phyloP scores from a whole-genome alignment of 73 alveolate species.

The Durusdinium trenchii region DNA sequence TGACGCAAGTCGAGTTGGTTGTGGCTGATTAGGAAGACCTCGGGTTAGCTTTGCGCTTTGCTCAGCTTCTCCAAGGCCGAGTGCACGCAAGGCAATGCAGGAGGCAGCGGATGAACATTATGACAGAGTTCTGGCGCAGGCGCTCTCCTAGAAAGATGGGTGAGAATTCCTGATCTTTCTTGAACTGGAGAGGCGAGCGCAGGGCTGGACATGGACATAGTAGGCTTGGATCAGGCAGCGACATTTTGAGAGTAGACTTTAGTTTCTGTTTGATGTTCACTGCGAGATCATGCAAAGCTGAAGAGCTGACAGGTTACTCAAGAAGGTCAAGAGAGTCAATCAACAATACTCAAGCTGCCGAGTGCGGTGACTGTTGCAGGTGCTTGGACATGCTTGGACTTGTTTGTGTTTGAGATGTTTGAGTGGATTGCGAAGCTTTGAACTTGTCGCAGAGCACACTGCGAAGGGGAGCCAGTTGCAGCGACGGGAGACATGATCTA shows the following conservation, averaged over 20 bases:
- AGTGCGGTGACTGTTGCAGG: constrained; percentile 94
- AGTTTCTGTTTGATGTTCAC: not conserved
- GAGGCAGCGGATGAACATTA: constrained; percentile 80
- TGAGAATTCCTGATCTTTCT: not conserved
- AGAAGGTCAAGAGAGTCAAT: not conserved
- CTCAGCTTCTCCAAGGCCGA: not conserved
- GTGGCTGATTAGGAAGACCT: not conserved
- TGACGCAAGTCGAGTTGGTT: not conserved
- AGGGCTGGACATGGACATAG: constrained; percentile 39
- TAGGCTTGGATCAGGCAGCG: not conserved
- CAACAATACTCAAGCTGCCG: constrained; percentile 56
- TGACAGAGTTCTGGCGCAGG: constrained; percentile 62
- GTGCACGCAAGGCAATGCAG: not conserved
- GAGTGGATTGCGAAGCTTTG: not conserved
- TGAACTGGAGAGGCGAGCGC: constrained; percentile 21
- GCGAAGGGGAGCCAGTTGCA: constrained; percentile 68
- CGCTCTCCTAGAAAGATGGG: not conserved
- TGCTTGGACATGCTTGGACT: not conserved
- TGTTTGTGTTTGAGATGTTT: not conserved
- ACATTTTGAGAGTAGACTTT: not conserved
- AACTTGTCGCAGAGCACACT: not conserved
- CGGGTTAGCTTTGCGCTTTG: not conserved
- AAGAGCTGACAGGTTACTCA: not conserved
- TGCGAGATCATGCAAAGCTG: not conserved
- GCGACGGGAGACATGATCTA: constrained; percentile 83